Percentiles rank a stretch among this genome's conserved stretches.
These are phyloP conservation scores for Ogataea methylovora DNA, from an alignment of 805 yeast genomes.

Conservation along the genomic window DNA sequence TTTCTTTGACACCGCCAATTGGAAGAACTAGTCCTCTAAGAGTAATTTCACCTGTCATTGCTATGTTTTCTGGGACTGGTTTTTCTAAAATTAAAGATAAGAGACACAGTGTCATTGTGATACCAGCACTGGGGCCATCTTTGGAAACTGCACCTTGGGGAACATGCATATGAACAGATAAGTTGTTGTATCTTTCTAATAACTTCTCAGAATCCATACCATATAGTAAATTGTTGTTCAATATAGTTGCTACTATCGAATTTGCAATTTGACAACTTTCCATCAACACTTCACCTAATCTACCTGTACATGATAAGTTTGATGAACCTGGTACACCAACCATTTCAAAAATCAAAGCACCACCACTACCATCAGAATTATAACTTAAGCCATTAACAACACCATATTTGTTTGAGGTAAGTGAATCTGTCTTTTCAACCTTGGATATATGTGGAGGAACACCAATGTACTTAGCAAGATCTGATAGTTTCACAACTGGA, in stretches of 20 bases:
- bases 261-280: conserved; percentile 79
- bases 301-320: conserved; percentile 64
- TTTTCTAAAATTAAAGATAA: conserved; percentile 34
- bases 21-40: conserved; percentile 72
- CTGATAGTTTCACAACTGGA: conserved; percentile 39
- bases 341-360: conserved; percentile 72
- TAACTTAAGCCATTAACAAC: conserved; percentile 85
- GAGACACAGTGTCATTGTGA: conserved; percentile 41
- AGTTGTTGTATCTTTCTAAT: conserved; percentile 37
- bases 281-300: conserved; percentile 71
- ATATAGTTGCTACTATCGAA: conserved; percentile 59
- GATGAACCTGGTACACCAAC: conserved; percentile 50
- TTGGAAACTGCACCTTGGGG: conserved; percentile 41
- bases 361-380: conserved; percentile 81
- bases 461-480: conserved; percentile 65
- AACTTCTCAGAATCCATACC: conserved; percentile 20
- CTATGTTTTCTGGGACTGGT: conserved; percentile 42
- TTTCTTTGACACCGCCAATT: conserved; percentile 77
- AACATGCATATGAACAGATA: conserved; percentile 45
- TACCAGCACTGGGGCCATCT: conserved; percentile 44
- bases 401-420: conserved; percentile 50
- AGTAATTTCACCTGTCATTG: conserved; percentile 87
- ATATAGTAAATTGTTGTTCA: conserved; percentile 16
- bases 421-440: conserved; percentile 32
- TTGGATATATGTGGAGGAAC: conserved; percentile 29